Percentiles rank a stretch among this genome's conserved stretches.
Conservation (phyloP, 805 yeast genomes). For the Metschnikowia noctiluminum region DNA sequence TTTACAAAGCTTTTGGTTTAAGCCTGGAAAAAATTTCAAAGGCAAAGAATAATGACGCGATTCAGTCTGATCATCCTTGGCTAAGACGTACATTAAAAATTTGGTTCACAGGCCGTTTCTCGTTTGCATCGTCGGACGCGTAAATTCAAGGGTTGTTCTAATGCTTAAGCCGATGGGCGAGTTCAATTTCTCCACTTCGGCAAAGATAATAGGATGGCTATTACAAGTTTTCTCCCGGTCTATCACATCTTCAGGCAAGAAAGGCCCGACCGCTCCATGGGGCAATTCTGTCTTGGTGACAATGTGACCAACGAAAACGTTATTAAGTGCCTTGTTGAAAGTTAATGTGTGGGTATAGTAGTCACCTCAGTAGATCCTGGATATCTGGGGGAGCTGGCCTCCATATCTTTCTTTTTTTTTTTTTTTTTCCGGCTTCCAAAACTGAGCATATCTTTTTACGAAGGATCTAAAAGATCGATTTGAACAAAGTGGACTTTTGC, state of each 20-base stretch:
- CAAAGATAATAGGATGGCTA: slow-evolving; percentile 54
- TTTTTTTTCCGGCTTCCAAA: slow-evolving; percentile 62
- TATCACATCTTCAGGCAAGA: slow-evolving; percentile 60
- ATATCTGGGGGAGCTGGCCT: slow-evolving; percentile 48
- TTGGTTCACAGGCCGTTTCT: slow-evolving; percentile 64
- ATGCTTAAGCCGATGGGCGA: slow-evolving; percentile 55
- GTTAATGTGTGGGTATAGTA: slow-evolving; percentile 54
- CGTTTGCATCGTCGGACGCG: slow-evolving; percentile 68
- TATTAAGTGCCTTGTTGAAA: slow-evolving; percentile 70
- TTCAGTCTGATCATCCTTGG: slow-evolving; percentile 60
- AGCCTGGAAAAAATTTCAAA: slow-evolving; percentile 64
- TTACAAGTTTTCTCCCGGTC: slow-evolving; percentile 51
- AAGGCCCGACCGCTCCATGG: slow-evolving; percentile 66
- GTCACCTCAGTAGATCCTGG: slow-evolving; percentile 69
- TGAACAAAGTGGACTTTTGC: slow-evolving; percentile 61
- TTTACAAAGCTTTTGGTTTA: slow-evolving; percentile 58
- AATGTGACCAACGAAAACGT: slow-evolving; percentile 59
- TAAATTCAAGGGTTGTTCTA: slow-evolving; percentile 82
- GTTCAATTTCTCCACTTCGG: slow-evolving; percentile 64
- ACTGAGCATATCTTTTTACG: slow-evolving; percentile 50
- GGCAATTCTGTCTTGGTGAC: slow-evolving; percentile 55
- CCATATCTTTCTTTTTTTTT: slow-evolving; percentile 57
- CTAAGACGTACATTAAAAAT: slow-evolving; percentile 70
- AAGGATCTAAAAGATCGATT: slow-evolving; percentile 72
- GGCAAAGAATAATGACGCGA: slow-evolving; percentile 77